Percentiles rank a stretch among this genome's conserved stretches.
These are phyloP conservation scores for Vitis hybrid DNA, from an alignment of 177 flowering plant species.

Conservation along the genomic window DNA sequence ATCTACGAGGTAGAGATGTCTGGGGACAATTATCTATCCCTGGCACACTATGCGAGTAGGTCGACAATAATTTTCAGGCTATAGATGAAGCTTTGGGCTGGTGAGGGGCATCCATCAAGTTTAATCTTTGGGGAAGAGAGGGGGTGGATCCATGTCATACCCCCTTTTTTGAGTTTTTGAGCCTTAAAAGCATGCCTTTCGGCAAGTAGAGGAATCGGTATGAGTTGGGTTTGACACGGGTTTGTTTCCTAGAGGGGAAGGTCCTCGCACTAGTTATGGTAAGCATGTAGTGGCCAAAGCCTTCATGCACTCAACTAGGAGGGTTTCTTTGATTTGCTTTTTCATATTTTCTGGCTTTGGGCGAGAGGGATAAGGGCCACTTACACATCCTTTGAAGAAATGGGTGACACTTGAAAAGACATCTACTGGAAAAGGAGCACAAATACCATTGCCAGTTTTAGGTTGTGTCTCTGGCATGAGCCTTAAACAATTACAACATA, in stretches of 20 bases:
- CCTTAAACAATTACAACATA: not conserved
- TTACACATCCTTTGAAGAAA: not conserved
- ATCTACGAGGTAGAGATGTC: too few species aligned
- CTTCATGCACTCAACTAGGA: not conserved
- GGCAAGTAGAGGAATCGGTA: not conserved
- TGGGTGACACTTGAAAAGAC: conserved; percentile 16
- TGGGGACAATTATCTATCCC: too few species aligned
- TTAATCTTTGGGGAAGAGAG: too few species aligned
- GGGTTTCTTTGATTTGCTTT: too few species aligned
- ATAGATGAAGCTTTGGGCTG: too few species aligned
- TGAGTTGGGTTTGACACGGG: not conserved
- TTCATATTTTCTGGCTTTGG: not conserved
- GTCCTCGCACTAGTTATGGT: conserved; percentile 10
- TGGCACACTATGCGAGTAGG: too few species aligned
- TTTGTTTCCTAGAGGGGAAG: conserved; percentile 4
- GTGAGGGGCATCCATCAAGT: too few species aligned
- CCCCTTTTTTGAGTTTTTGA: too few species aligned
- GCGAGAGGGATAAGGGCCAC: not conserved
- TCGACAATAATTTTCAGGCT: too few species aligned
- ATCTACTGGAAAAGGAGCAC: conserved; percentile 13
- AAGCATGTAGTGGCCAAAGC: conserved; percentile 11
- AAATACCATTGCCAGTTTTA: conserved; percentile 23
- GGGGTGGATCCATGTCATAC: too few species aligned
- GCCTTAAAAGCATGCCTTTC: not conserved
- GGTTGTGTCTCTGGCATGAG: not conserved